phyloP scores from a whole-genome alignment of 75 land plant species.

The Sequoia sempervirens region DNA sequence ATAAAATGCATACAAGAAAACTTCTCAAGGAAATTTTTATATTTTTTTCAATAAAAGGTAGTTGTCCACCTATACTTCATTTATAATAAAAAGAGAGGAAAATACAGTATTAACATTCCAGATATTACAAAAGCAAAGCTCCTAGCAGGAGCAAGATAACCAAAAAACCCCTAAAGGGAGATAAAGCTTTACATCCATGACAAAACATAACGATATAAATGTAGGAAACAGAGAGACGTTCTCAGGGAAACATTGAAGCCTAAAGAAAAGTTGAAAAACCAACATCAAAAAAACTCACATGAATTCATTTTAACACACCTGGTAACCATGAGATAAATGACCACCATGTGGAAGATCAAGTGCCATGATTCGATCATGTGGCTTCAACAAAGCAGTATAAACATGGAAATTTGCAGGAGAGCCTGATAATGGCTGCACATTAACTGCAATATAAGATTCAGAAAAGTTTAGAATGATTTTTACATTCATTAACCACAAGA shows the following conservation, averaged over 20 bases:
- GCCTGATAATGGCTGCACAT: constrained; percentile 63
- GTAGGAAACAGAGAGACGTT: too few species aligned
- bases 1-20: neutral
- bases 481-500: neutral
- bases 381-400: constrained; percentile 67
- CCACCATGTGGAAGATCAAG: constrained; percentile 92
- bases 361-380: constrained; percentile 86
- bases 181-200: too few species aligned
- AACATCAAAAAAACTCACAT: neutral
- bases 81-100: too few species aligned
- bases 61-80: too few species aligned
- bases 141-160: too few species aligned
- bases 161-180: too few species aligned
- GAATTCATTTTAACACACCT: constrained; percentile 10
- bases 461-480: neutral
- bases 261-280: neutral
- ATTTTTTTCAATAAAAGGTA: too few species aligned
- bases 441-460: constrained; percentile 41
- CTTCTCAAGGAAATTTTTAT: too few species aligned
- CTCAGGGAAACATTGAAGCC: neutral
- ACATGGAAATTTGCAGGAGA: constrained; percentile 71
- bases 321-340: constrained; percentile 76
- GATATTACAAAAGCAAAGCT: too few species aligned
- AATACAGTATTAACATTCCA: too few species aligned
- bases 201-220: too few species aligned